Evolutionary conservation across 176 grass and related monocot genomes (phyloP).

Genomic region (Puya raimondii): DNA sequence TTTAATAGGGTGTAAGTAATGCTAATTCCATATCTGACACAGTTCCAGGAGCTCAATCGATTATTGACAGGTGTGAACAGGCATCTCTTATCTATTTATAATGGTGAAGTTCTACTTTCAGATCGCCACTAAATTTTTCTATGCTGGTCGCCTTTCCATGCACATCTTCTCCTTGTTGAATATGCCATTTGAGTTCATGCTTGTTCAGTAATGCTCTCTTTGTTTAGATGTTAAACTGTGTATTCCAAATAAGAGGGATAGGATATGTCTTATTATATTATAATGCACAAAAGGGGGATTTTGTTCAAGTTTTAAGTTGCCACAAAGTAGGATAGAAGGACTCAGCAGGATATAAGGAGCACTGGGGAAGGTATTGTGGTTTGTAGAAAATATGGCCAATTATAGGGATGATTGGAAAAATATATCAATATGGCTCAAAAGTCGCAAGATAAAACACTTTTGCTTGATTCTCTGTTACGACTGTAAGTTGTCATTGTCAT

Average conservation of each 20-base stretch:
- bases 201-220: not conserved
- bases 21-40: constrained; percentile 29
- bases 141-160: not conserved
- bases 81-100: not conserved
- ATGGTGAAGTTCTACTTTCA: not conserved
- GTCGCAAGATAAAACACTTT: no score
- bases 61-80: constrained; percentile 53
- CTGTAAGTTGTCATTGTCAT: no score
- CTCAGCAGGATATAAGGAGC: no score
- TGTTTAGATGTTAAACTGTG: not conserved
- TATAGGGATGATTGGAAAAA: no score
- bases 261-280: not conserved
- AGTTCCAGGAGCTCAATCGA: constrained; percentile 34
- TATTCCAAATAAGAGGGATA: not conserved
- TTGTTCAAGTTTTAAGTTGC: not conserved
- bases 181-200: not conserved
- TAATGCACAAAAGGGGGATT: not conserved
- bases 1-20: constrained; percentile 27
- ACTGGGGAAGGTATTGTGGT: no score
- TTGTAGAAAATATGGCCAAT: no score
- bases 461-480: no score
- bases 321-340: no score
- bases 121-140: not conserved
- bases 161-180: not conserved
- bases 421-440: no score